Percentiles rank a stretch among this genome's conserved stretches.
Evolutionary conservation across 805 yeast genomes (phyloP).

Genomic region (Diddensiella santjacobensis): DNA sequence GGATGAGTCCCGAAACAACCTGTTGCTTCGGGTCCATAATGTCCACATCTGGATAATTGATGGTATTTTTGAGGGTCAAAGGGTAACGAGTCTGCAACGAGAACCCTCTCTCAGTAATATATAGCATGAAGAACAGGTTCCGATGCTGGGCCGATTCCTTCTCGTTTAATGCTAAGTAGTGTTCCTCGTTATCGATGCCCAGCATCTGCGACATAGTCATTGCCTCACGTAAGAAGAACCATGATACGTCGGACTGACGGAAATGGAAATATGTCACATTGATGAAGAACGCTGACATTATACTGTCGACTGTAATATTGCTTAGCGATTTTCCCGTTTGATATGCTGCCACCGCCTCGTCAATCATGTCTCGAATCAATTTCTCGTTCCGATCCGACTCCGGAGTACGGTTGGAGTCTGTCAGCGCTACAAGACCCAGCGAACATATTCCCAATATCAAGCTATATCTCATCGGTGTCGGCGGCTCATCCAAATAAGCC

Average conservation of each 20-base stretch:
- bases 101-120: constrained; percentile 18
- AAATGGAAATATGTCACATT: constrained; percentile 10
- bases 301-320: constrained; percentile 6
- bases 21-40: constrained; percentile 5
- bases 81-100: constrained; percentile 14
- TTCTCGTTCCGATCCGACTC: background rate
- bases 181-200: constrained; percentile 13
- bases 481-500: constrained; percentile 10
- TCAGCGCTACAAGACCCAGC: constrained; percentile 3
- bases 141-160: constrained; percentile 10
- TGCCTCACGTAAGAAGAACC: constrained; percentile 15
- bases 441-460: constrained; percentile 13
- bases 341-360: constrained; percentile 11
- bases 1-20: constrained; percentile 5
- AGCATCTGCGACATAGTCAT: constrained; percentile 18
- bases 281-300: constrained; percentile 13
- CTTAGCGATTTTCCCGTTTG: constrained; percentile 8
- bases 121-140: constrained; percentile 11
- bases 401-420: constrained; percentile 1
- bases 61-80: constrained; percentile 13
- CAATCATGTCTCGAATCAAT: constrained; percentile 8
- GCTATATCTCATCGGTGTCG: constrained; percentile 6
- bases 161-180: constrained; percentile 6
- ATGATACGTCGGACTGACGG: constrained; percentile 6
- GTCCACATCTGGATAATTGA: constrained; percentile 9